phyloP scores from a whole-genome alignment of 2,329 filamentous ascomycete genomes.

The Phialocephala sp. region DNA sequence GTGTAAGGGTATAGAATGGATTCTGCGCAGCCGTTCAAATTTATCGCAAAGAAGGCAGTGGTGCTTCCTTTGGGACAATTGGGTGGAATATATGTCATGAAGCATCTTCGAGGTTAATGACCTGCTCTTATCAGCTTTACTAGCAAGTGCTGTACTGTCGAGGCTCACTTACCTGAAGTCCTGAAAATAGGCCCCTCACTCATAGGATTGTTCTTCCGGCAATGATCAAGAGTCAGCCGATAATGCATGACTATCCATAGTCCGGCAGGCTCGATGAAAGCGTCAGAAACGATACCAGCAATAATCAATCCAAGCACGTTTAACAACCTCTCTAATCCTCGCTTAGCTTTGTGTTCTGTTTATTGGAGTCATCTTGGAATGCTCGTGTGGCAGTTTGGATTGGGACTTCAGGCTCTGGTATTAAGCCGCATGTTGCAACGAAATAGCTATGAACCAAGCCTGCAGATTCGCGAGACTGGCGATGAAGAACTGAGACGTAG shows the following conservation, averaged over 20 bases:
- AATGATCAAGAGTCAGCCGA: conserved; percentile 47
- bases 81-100: conserved; percentile 50
- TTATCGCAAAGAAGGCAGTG: conserved; percentile 40
- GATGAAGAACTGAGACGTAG: conserved; percentile 47
- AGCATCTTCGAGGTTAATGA: conserved; percentile 52
- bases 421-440: conserved; percentile 46
- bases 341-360: conserved; percentile 19
- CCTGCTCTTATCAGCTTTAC: conserved; percentile 38
- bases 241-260: conserved; percentile 49
- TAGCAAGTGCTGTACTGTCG: background rate
- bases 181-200: conserved; percentile 49
- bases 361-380: conserved; percentile 34
- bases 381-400: conserved; percentile 37
- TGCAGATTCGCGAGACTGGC: conserved; percentile 44
- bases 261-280: conserved; percentile 49
- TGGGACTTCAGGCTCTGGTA: conserved; percentile 49
- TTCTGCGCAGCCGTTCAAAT: conserved; percentile 48
- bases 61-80: conserved; percentile 48
- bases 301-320: conserved; percentile 50
- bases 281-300: conserved; percentile 49
- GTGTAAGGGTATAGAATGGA: conserved; percentile 49
- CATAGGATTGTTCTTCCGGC: no score
- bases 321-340: conserved; percentile 49
- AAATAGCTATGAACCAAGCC: conserved; percentile 48
- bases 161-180: conserved; percentile 35